Percentiles rank a stretch among this genome's conserved stretches.
These are phyloP conservation scores for Gymnopus androsaceus DNA, from an alignment of 1,284 basidiomycete species.

Conservation along the genomic window DNA sequence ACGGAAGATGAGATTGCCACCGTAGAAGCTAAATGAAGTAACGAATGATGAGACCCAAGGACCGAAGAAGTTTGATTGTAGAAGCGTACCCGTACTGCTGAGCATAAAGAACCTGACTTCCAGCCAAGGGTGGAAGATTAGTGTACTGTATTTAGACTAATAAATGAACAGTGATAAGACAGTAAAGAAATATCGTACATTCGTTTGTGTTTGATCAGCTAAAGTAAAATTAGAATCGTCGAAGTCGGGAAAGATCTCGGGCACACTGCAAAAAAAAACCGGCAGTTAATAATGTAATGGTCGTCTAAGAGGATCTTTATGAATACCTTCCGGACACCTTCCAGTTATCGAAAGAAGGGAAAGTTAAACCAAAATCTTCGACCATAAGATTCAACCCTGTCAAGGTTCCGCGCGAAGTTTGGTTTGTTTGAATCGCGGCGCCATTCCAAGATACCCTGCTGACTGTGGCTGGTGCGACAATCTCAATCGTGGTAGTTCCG, in stretches of 20 bases:
- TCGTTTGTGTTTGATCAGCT: constrained; percentile 44
- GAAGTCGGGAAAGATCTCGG: constrained; percentile 46
- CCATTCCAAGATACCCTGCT: constrained; percentile 49
- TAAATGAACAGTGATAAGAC: neutral
- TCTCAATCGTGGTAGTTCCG: constrained; percentile 45
- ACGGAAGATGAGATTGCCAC: constrained; percentile 51
- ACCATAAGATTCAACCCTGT: constrained; percentile 28
- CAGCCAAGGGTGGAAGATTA: constrained; percentile 45
- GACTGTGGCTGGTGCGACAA: constrained; percentile 42
- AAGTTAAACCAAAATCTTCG: constrained; percentile 20
- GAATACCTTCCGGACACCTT: constrained; percentile 49
- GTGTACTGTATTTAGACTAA: constrained; percentile 37
- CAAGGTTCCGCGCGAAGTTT: constrained; percentile 34
- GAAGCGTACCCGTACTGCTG: constrained; percentile 49
- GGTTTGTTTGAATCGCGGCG: constrained; percentile 22
- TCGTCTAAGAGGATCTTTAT: neutral
- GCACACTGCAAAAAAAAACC: constrained; percentile 38
- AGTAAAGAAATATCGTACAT: constrained; percentile 31
- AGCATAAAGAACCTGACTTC: constrained; percentile 45
- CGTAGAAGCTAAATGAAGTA: constrained; percentile 40
- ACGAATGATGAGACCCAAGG: neutral
- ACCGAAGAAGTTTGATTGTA: neutral
- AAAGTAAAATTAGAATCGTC: constrained; percentile 46
- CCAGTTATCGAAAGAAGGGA: constrained; percentile 44
- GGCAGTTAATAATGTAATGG: neutral